A percentile compares a stretch with the other conserved stretches of the same genome.
Conservation (phyloP, 805 yeast species). For the Cyberlindnera sargentensis region DNA sequence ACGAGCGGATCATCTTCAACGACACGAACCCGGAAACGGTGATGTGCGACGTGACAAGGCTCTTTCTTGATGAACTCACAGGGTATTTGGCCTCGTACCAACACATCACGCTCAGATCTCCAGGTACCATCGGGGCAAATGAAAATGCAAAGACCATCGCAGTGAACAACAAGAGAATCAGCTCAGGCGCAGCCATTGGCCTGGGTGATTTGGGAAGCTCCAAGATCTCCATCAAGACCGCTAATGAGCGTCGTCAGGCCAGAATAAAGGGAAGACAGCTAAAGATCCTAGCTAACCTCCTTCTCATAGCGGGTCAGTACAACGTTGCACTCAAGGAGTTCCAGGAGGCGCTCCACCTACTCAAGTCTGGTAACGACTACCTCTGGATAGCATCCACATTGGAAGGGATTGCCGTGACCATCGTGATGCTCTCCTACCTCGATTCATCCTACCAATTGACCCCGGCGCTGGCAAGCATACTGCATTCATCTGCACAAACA, state of each 20-base stretch:
- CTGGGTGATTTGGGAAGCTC: conserved; percentile 28
- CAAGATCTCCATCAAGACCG: conserved; percentile 26
- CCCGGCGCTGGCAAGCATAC: conserved; percentile 22
- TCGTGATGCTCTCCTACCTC: conserved; percentile 51
- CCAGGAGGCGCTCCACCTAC: conserved; percentile 58
- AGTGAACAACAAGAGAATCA: conserved; percentile 35
- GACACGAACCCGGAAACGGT: conserved; percentile 44
- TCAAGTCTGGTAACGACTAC: conserved; percentile 62
- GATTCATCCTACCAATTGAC: conserved; percentile 41
- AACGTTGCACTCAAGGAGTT: conserved; percentile 64
- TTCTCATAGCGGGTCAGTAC: conserved; percentile 73
- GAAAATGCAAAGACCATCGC: conserved; percentile 33
- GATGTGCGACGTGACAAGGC: conserved; percentile 64
- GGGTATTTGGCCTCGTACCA: conserved; percentile 65
- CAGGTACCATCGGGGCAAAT: conserved; percentile 54
- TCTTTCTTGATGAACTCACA: conserved; percentile 57
- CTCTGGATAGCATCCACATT: conserved; percentile 86
- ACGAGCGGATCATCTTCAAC: conserved; percentile 6
- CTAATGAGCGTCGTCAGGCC: conserved; percentile 30
- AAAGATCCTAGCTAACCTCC: conserved; percentile 71
- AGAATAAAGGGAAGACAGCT: conserved; percentile 65
- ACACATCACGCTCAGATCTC: conserved; percentile 78
- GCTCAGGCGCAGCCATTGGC: conserved; percentile 20
- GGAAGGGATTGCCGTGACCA: conserved; percentile 71
- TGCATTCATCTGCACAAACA: conserved; percentile 25